A percentile compares a stretch with the other conserved stretches of the same genome.
phyloP scores from a whole-genome alignment of 441 rosid genomes.

The Erodium trifolium region DNA sequence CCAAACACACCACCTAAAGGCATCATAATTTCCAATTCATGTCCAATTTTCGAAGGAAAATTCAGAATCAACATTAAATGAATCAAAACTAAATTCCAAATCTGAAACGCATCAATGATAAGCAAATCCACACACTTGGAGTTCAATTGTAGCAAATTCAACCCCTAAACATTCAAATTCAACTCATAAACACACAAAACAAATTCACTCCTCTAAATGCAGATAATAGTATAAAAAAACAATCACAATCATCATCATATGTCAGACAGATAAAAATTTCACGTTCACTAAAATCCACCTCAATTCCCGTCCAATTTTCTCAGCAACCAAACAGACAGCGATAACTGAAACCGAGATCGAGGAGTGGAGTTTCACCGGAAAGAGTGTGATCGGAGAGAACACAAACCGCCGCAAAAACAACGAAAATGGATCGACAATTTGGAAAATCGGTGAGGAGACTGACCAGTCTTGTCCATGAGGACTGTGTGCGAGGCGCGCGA shows the following conservation, averaged over 20 bases:
- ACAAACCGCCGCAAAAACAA: slow-evolving; percentile 13
- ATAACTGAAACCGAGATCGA: slow-evolving; percentile 7
- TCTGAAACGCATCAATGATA: background rate
- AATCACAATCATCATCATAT: background rate
- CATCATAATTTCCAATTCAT: background rate
- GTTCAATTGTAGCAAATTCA: slow-evolving; percentile 4
- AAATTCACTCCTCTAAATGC: background rate
- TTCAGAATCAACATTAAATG: background rate
- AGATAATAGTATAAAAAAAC: background rate
- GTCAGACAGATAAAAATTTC: background rate
- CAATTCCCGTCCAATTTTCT: slow-evolving; percentile 13
- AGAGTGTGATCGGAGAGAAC: background rate
- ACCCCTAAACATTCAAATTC: background rate
- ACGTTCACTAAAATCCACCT: background rate
- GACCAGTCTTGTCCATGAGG: slow-evolving; percentile 3
- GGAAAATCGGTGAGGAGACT: background rate
- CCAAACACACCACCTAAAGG: background rate
- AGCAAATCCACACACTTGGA: background rate
- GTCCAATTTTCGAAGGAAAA: background rate
- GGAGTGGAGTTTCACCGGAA: background rate
- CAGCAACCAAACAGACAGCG: slow-evolving; percentile 13
- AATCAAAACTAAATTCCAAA: slow-evolving; percentile 1
- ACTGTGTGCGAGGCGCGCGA: background rate
- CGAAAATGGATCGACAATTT: slow-evolving; percentile 6
- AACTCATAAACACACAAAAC: background rate